Evolutionary conservation across 2,329 filamentous ascomycete genomes (phyloP).

Genomic region (Nannizziopsis arthrosporioides): DNA sequence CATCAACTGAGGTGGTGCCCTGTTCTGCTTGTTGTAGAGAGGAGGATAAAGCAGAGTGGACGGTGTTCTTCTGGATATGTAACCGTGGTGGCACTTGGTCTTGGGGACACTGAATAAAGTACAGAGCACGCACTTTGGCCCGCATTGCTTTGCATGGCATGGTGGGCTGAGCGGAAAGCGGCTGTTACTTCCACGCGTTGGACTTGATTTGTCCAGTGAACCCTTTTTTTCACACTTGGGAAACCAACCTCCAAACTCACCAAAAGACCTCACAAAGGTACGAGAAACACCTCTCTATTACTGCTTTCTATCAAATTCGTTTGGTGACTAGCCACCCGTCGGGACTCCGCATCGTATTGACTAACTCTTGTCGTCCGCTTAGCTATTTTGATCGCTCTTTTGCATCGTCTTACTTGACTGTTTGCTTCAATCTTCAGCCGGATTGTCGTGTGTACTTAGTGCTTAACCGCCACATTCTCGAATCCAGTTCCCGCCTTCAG

Average conservation of each 20-base stretch:
- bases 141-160: neutral
- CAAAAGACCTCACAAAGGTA: neutral
- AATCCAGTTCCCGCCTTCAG: neutral
- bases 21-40: too few relatives aligned
- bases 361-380: neutral
- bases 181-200: constrained; percentile 3
- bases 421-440: neutral
- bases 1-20: too few relatives aligned
- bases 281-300: neutral
- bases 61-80: too few relatives aligned
- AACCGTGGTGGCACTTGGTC: too few relatives aligned
- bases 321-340: neutral
- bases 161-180: neutral
- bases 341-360: neutral
- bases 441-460: constrained; percentile 10
- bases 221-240: constrained; percentile 5
- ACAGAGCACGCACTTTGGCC: neutral
- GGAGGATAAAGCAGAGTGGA: too few relatives aligned
- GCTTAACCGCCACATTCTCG: constrained; percentile 4
- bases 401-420: neutral
- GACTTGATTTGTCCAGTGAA: constrained; percentile 6
- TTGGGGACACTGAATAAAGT: too few relatives aligned
- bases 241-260: neutral
- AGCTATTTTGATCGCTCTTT: neutral
- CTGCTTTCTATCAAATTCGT: neutral